These are phyloP conservation scores for Neoascochyta sp. DNA, from an alignment of 2,329 filamentous ascomycete species.

Conservation along the genomic window DNA sequence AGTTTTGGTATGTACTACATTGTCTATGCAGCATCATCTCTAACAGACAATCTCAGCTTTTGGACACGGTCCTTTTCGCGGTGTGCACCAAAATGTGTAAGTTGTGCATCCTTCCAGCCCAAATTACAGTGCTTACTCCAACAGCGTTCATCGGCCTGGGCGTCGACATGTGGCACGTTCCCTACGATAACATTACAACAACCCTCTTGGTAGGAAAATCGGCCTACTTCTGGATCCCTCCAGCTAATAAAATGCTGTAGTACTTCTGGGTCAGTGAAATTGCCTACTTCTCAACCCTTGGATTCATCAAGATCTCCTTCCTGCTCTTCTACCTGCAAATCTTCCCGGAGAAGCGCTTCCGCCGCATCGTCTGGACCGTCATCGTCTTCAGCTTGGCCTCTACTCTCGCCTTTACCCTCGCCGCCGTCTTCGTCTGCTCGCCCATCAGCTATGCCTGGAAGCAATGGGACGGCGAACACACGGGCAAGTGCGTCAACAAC, in stretches of 20 bases:
- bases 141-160: slow-evolving; percentile 10
- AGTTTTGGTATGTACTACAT: too few relatives aligned
- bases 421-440: slow-evolving; percentile 23
- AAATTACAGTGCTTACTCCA: neutral
- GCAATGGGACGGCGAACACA: slow-evolving; percentile 24
- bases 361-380: slow-evolving; percentile 7
- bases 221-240: neutral
- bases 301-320: slow-evolving; percentile 23
- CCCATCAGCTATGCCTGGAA: slow-evolving; percentile 32
- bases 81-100: slow-evolving; percentile 8
- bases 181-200: slow-evolving; percentile 3
- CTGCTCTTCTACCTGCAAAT: slow-evolving; percentile 27
- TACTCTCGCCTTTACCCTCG: slow-evolving; percentile 17
- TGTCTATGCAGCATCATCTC: too few relatives aligned
- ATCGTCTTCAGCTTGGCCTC: slow-evolving; percentile 17
- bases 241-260: neutral
- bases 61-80: slow-evolving; percentile 4
- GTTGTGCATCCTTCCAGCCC: neutral
- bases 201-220: slow-evolving; percentile 7
- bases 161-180: slow-evolving; percentile 9
- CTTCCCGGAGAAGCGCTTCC: slow-evolving; percentile 18
- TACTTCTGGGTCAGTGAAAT: slow-evolving; percentile 31
- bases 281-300: slow-evolving; percentile 25
- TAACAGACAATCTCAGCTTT: too few relatives aligned
- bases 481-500: slow-evolving; percentile 32